Evolutionary conservation across 2,329 filamentous ascomycete species (phyloP).

Genomic region (Sporothrix pseudoabietina): DNA sequence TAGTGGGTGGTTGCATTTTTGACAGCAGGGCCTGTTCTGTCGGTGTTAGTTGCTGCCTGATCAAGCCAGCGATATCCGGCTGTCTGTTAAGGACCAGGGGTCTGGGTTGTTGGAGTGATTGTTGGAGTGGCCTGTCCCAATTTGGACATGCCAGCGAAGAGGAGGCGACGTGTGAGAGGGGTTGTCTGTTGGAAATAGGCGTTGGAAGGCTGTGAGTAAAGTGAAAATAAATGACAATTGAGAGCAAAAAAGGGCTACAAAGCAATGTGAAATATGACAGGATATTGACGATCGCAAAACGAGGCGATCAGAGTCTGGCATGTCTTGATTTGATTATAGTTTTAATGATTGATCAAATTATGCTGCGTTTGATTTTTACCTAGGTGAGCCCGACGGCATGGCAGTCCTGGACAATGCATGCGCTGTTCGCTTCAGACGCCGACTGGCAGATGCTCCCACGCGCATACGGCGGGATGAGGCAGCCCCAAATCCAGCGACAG

Average conservation of each 20-base stretch:
- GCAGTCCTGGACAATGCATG: neutral
- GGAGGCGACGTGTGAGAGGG: neutral
- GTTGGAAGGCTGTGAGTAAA: too few species aligned
- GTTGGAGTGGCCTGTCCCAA: slow-evolving; percentile 3
- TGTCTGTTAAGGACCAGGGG: slow-evolving; percentile 5
- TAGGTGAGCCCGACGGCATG: slow-evolving; percentile 15
- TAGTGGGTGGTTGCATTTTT: slow-evolving; percentile 19
- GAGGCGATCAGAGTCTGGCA: neutral
- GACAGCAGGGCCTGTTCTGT: neutral
- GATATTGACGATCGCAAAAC: neutral
- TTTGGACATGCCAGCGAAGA: slow-evolving; percentile 23
- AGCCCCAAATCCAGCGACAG: neutral
- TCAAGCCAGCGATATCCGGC: slow-evolving; percentile 1
- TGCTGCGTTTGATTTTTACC: neutral
- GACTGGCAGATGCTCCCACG: neutral
- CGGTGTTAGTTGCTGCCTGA: slow-evolving; percentile 24
- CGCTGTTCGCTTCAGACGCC: slow-evolving; percentile 7
- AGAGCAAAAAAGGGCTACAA: neutral
- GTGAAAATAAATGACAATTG: neutral
- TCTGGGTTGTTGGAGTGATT: neutral
- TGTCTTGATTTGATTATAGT: neutral
- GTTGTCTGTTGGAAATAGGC: slow-evolving; percentile 8
- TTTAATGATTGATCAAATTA: too few species aligned
- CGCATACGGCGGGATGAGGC: slow-evolving; percentile 9
- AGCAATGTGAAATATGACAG: neutral